Percentiles rank a stretch among this genome's conserved stretches.
Conservation (phyloP, 257 asterid genomes). For the Linaria vulgaris region DNA sequence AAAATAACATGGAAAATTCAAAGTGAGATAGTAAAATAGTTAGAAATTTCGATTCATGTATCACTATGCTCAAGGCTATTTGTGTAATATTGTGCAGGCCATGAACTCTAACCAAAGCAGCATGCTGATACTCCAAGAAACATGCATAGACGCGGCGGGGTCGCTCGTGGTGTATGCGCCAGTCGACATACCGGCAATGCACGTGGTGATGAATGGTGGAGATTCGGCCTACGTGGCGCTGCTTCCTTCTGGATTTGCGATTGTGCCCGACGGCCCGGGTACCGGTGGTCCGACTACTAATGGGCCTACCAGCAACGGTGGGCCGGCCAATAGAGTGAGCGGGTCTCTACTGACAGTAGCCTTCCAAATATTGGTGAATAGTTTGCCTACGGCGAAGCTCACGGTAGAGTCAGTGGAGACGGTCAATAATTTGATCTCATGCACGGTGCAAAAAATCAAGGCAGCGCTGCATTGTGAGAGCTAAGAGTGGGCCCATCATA, state of each 20-base stretch:
- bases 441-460: constrained; percentile 94
- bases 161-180: constrained; percentile 96
- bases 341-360: constrained; percentile 90
- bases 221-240: constrained; percentile 90
- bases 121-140: constrained; percentile 87
- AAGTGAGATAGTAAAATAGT: too few relatives aligned
- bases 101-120: constrained; percentile 70
- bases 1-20: too few relatives aligned
- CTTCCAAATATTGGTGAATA: constrained; percentile 83
- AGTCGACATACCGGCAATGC: constrained; percentile 95
- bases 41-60: too few relatives aligned
- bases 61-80: too few relatives aligned
- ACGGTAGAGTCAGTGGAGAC: constrained; percentile 95
- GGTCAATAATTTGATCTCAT: constrained; percentile 76
- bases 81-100: constrained; percentile 20
- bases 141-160: constrained; percentile 77
- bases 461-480: constrained; percentile 76
- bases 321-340: constrained; percentile 40
- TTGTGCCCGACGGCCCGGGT: constrained; percentile 82
- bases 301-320: constrained; percentile 38
- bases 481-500: constrained; percentile 29
- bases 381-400: constrained; percentile 81
- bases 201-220: constrained; percentile 92
- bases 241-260: constrained; percentile 87
- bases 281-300: constrained; percentile 34